Base-by-base conservation (phyloP, 495 filamentous ascomycete species). In the Daldinia vernicosa region DNA sequence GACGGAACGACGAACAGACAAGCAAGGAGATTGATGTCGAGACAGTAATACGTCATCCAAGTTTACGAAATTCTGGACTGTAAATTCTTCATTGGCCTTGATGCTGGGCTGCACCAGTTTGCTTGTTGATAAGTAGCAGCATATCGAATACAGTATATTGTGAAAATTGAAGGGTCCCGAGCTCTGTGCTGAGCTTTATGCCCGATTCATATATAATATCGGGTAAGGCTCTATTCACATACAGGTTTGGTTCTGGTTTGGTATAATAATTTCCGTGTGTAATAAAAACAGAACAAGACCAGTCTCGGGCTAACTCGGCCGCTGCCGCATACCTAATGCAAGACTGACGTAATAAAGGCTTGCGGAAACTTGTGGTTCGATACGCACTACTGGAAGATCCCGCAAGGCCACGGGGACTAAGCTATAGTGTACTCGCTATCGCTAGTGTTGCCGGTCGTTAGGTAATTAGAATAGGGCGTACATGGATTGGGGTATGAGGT, bases 11-110 rank as follows among this genome's bases (percentile, higher is more conserved):
- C 12, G 43, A 15, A 22, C 26, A 53, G 27, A 17, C 30, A 70
- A 33, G 37, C 53, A 64, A 32, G 62, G 40, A 47, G 67, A 71
- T 67, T 67, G 33, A 63, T 57, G 67, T 50, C 33, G 52, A 60
- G 64, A 67, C 14, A 60, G 63, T 72, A 63, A 26, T 67, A 63
- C 60, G 47, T 15, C 55, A 51, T 59, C 59, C 52, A 53, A 57
- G 39, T 50, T 60, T 12, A 45, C 17, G 37, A 58, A 35, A 15
- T 24, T 26, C 12, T 47, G 43, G 9, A 24, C 19, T 47, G 43
- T 24, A 47, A 5, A 24, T 22, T 47, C 17, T 24, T 12, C 19
- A 1, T 19, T 45, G 43, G 19, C 43, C 24, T 35, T 35, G 33
- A 22, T 22, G 19, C 43, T 11, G 8, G 39, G 39, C 39, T 17